phyloP scores from a whole-genome alignment of 169 alveolate genomes.

The Eimeria falciformis region DNA sequence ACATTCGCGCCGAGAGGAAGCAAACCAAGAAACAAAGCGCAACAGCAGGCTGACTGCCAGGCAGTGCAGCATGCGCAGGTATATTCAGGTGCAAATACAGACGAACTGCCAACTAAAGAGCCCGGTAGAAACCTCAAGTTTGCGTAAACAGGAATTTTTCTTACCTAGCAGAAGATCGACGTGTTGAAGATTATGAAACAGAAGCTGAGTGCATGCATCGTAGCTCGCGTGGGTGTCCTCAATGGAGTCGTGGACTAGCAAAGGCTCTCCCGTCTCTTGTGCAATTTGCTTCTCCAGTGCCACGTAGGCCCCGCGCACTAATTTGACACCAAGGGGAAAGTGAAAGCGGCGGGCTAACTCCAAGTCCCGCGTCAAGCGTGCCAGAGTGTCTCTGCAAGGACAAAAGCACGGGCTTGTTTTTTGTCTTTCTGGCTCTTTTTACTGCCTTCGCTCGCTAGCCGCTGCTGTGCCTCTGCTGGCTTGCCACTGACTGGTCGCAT shows the following conservation, averaged over 20 bases:
- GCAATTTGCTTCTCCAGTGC: slow-evolving; percentile 85
- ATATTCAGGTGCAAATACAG: too few relatives aligned
- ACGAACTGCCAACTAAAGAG: too few relatives aligned
- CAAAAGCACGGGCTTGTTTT: too few relatives aligned
- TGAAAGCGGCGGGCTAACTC: slow-evolving; percentile 76
- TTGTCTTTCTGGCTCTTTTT: too few relatives aligned
- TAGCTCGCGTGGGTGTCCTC: slow-evolving; percentile 82
- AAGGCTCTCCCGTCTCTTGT: slow-evolving; percentile 60
- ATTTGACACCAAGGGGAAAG: slow-evolving; percentile 80
- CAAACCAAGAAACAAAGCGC: too few relatives aligned
- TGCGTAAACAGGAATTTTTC: neutral
- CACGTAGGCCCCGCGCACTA: slow-evolving; percentile 90
- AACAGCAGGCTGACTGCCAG: too few relatives aligned
- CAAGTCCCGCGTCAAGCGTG: slow-evolving; percentile 75
- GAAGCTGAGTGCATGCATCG: slow-evolving; percentile 69
- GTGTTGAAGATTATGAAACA: slow-evolving; percentile 9
- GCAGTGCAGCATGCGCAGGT: too few relatives aligned
- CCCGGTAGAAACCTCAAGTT: neutral
- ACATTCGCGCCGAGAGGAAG: too few relatives aligned
- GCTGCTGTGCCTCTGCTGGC: too few relatives aligned
- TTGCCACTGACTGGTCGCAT: too few relatives aligned
- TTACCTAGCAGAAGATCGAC: slow-evolving; percentile 69
- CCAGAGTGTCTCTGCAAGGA: slow-evolving; percentile 52
- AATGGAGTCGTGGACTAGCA: slow-evolving; percentile 80
- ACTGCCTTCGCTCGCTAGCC: too few relatives aligned